Conservation (phyloP, 2,329 filamentous ascomycete species). For the Cercospora sp. region DNA sequence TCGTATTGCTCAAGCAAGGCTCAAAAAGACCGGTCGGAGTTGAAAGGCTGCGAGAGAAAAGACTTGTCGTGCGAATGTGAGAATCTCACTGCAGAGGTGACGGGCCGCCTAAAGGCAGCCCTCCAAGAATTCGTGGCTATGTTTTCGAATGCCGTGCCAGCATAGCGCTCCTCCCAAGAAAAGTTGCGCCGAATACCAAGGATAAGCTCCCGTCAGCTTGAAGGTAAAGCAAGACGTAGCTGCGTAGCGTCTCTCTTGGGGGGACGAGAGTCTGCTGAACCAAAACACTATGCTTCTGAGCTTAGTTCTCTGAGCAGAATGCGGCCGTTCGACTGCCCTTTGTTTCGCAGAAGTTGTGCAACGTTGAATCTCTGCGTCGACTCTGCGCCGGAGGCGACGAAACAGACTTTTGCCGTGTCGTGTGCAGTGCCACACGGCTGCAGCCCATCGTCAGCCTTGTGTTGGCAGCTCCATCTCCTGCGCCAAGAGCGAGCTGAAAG, state of each 20-base stretch:
- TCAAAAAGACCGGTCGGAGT: not conserved
- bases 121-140: slow-evolving; percentile 4
- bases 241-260: not conserved
- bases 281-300: not conserved
- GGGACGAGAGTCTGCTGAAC: not conserved
- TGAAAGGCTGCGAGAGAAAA: not conserved
- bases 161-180: not conserved
- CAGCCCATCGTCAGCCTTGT: slow-evolving; percentile 14
- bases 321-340: not conserved
- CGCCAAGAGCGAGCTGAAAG: slow-evolving; percentile 19
- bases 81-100: not conserved
- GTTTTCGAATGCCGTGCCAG: not conserved
- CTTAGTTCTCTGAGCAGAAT: not conserved
- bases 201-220: slow-evolving; percentile 1
- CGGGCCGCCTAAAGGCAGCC: not conserved
- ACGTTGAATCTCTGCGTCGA: not conserved
- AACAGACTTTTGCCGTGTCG: not conserved
- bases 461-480: slow-evolving; percentile 7
- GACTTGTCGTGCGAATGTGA: not conserved
- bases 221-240: not conserved
- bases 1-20: not conserved
- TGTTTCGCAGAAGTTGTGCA: not conserved
- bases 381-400: not conserved
- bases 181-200: slow-evolving; percentile 4
- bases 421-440: slow-evolving; percentile 8